Percentiles rank a stretch among this genome's conserved stretches.
These are phyloP conservation scores for Aspergillus persii DNA, from an alignment of 2,329 filamentous ascomycete species.

Conservation along the genomic window DNA sequence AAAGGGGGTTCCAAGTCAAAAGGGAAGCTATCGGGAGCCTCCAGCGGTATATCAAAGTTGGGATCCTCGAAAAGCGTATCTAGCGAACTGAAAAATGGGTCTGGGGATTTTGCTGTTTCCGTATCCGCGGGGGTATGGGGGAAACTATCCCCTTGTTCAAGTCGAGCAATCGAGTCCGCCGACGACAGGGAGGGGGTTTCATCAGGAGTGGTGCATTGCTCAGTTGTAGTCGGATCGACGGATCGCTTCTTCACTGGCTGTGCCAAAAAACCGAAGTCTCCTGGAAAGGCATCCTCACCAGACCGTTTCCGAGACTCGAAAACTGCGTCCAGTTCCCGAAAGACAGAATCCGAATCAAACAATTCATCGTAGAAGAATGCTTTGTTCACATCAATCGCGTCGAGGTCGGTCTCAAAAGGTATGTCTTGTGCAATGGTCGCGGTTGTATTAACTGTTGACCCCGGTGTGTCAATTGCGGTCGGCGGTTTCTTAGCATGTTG, in stretches of 20 bases:
- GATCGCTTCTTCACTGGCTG: slow-evolving; percentile 19
- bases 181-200: slow-evolving; percentile 23
- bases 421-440: neutral
- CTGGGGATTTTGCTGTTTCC: slow-evolving; percentile 15
- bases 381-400: neutral
- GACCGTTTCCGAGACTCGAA: slow-evolving; percentile 23
- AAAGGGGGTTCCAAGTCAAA: neutral
- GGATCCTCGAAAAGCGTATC: slow-evolving; percentile 20
- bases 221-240: slow-evolving; percentile 5
- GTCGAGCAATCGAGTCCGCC: slow-evolving; percentile 15
- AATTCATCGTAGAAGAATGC: slow-evolving; percentile 18
- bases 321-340: slow-evolving; percentile 17
- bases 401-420: neutral
- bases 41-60: slow-evolving; percentile 8
- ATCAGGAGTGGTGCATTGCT: slow-evolving; percentile 9
- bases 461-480: neutral
- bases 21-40: neutral
- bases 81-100: slow-evolving; percentile 20
- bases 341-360: slow-evolving; percentile 17
- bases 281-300: slow-evolving; percentile 21
- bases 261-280: slow-evolving; percentile 13
- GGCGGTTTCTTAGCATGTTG: neutral
- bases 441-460: neutral
- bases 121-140: slow-evolving; percentile 16
- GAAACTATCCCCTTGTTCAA: slow-evolving; percentile 14